A percentile compares a stretch with the other conserved stretches of the same genome.
These are phyloP conservation scores for Colletotrichum chrysophilum DNA, from an alignment of 2,329 filamentous ascomycete species.

Conservation along the genomic window DNA sequence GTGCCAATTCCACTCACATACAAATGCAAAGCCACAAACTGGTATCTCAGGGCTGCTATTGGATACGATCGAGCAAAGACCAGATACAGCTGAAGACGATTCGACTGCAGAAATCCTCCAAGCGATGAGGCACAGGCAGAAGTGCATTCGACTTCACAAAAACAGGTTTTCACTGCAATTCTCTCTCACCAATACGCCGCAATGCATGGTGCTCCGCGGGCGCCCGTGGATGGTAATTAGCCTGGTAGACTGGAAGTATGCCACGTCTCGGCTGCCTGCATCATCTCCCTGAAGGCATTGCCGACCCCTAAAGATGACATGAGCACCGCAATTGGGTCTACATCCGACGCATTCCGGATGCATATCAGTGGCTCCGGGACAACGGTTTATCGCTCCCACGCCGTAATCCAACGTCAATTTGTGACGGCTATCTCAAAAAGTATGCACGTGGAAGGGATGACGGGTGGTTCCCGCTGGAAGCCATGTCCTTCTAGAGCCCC, in stretches of 20 bases:
- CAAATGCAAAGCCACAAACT: background rate
- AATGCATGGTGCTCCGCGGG: background rate
- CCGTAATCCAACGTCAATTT: background rate
- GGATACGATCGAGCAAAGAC: background rate
- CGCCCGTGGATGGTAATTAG: background rate
- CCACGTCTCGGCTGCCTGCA: background rate
- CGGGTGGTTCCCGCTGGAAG: background rate
- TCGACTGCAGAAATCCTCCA: background rate
- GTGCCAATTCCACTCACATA: background rate
- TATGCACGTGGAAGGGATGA: background rate
- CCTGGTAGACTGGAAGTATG: background rate
- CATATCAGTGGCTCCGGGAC: background rate
- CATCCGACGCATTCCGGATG: background rate
- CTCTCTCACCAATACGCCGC: background rate
- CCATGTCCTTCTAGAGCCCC: background rate
- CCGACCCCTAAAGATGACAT: background rate
- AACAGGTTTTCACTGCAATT: background rate
- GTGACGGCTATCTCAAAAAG: background rate
- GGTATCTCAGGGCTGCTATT: background rate
- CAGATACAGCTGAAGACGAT: background rate
- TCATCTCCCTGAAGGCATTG: background rate
- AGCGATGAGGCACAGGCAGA: background rate
- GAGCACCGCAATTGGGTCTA: background rate
- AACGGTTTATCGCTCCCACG: background rate
- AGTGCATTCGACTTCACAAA: background rate